Evolutionary conservation across 106 monocot genomes (phyloP), one percentile per base, ranked within the genome.

Genomic region (Allium fistulosum): DNA sequence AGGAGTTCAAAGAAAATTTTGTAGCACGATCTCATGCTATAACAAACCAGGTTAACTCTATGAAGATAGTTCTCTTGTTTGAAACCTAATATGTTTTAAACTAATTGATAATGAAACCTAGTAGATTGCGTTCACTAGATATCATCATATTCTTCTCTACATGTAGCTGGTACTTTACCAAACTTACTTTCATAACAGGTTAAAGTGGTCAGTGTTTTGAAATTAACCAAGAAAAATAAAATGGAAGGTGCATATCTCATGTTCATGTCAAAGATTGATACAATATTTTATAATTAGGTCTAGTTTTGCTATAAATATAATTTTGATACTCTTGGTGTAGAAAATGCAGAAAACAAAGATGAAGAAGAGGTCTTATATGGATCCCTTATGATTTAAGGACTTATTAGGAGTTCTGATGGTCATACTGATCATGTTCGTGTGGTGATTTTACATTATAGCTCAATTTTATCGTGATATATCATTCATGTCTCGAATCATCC

Each of bases 361-460:
- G 68, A 63, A 48, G 84, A 90, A 71, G n/a, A n/a, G n/a, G 81
- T 66, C 68, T 83, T 79, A 46, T 93, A 99, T 77, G 97, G 97
- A 71, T 87, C 78, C 48, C 49, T 79, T 53, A 99, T 99, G 92
- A 89, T 99, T 70, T 81, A 93, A 69, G 90, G 85, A 74, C 57
- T 99, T 65, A 83, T 90, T 17, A 85, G 89, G 37, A 79, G 77
- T 75, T 68, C 75, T 68, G 64, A 80, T 80, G 97, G 97, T 13
- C 77, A 90, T 62, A 80, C 93, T 59, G 97, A 99, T 79, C 82
- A 99, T 72, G 78, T 93, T 68, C 97, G 92, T 17, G 92, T 89
- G 78, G 96, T 66, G 66, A 66, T 2, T 46, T 27, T 37, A 62
- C 62, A 12, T 17, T 62, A 12, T 11, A 58, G 10, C 45, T 11